phyloP scores from a whole-genome alignment of 306 rosid genomes.

The Ochetophila trinervis region DNA sequence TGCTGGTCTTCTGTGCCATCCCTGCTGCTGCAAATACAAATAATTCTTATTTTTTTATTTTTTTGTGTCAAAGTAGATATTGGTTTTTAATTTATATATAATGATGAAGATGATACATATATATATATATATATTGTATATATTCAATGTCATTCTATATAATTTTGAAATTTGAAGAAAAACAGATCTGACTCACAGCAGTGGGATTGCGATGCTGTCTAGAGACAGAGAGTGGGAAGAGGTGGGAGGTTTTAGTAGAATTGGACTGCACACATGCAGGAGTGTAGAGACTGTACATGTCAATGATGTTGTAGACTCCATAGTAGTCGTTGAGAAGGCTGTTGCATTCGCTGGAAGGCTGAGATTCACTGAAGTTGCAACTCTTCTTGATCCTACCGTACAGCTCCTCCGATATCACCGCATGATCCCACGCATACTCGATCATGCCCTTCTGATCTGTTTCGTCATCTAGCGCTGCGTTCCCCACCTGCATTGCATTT shows the following conservation, averaged over 20 bases:
- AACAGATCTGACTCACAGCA: conserved; percentile 31
- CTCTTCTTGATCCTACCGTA: conserved; percentile 26
- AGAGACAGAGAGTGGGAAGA: conserved; percentile 1
- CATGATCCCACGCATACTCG: conserved; percentile 53
- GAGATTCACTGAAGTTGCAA: conserved; percentile 35
- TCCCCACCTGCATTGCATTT: conserved; percentile 40
- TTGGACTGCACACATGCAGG: conserved; percentile 18
- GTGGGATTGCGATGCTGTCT: conserved; percentile 17
- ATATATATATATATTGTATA: too few relatives aligned
- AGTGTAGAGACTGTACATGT: conserved; percentile 49
- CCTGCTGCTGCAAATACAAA: conserved; percentile 25
- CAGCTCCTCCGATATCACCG: conserved; percentile 41
- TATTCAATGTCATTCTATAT: too few relatives aligned
- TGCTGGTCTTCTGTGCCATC: conserved; percentile 30
- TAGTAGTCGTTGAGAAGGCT: conserved; percentile 10
- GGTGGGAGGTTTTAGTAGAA: not conserved
- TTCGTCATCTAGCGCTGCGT: conserved; percentile 44
- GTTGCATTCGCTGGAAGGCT: conserved; percentile 7
- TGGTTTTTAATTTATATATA: too few relatives aligned
- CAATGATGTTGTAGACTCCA: conserved; percentile 27
- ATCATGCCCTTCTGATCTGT: conserved; percentile 45
- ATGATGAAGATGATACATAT: too few relatives aligned
- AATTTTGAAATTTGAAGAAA: not conserved
- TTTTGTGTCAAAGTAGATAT: too few relatives aligned
- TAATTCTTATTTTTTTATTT: not conserved